Evolutionary conservation across 2,329 filamentous ascomycete genomes (phyloP), one percentile per base, ranked within the genome.

Genomic region (Trichoderma koningiopsis): DNA sequence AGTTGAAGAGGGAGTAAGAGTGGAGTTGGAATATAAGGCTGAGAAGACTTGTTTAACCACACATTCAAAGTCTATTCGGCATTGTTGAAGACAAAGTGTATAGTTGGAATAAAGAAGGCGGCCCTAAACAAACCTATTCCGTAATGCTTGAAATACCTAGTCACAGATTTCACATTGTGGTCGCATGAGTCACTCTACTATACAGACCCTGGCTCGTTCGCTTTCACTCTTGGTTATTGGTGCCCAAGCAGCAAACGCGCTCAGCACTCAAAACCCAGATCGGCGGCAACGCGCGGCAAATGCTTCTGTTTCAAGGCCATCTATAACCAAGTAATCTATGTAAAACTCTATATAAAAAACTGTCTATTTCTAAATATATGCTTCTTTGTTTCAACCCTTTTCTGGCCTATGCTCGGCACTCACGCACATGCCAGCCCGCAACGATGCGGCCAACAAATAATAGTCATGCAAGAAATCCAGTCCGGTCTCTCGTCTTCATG

Each of bases 401-500:
- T n/a, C 52, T 13, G 27, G 27, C 40, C 14, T 22, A 16, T 61
- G 40, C 37, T 27, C 40, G 16, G 7, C 58, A 31, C 35, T 52
- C 16, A 53, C 37, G 24, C 29, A 37, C 31, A 64, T 56, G 33
- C 24, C 60, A 22, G 43, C 40, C 43, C 31, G 22, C 43, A 6
- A 14, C 29, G 19, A 13, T 53, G 33, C 35, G 40, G 8, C 40
- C 40, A n/a, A n/a, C 40, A 19, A 43, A 11, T 22, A 24, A 27
- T 37, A 31, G n/a, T 14, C n/a, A 49, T 62, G 60, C 60, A 62
- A 10, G 60, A 62, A 62, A 59, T 59, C n/a, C 14, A 3, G 47
- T 13, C 33, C 19, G 16, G 40, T 43, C 6, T 43, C 16, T 43
- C 2, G 6, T 19, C 7, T 52, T 37, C 13, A 35, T 52, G 29